These are phyloP conservation scores for Comarum palustre DNA, from an alignment of 306 rosid species.

Conservation along the genomic window DNA sequence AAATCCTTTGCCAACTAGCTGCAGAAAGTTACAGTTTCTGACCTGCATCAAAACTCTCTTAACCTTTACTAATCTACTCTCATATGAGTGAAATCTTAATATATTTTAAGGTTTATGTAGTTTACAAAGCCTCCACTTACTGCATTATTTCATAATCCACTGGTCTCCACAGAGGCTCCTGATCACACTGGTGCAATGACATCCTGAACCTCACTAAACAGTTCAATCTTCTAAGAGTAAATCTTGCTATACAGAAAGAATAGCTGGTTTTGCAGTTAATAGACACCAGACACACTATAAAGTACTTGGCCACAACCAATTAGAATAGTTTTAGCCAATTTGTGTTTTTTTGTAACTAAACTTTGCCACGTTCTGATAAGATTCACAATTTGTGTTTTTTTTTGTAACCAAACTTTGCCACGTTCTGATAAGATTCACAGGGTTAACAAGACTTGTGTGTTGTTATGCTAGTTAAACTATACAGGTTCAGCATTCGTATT, in stretches of 20 bases:
- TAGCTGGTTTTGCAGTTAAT: neutral
- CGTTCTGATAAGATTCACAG: neutral
- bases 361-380: neutral
- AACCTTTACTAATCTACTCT: neutral
- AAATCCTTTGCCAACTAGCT: too few relatives aligned
- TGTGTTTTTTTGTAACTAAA: too few relatives aligned
- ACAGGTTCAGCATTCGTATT: neutral
- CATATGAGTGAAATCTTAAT: neutral
- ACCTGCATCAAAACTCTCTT: neutral
- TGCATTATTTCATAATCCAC: neutral
- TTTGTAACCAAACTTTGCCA: neutral
- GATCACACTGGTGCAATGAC: neutral
- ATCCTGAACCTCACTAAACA: neutral
- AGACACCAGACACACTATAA: neutral
- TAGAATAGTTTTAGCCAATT: neutral
- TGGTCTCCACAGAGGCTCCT: neutral
- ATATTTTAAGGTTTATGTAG: neutral
- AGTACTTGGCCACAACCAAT: neutral
- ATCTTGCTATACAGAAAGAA: neutral
- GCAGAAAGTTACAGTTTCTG: too few relatives aligned
- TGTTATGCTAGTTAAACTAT: neutral
- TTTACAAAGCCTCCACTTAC: neutral
- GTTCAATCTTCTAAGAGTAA: constrained; percentile 7
- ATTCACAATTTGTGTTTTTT: too few relatives aligned
- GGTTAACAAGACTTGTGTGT: neutral